Base-by-base conservation (phyloP, 176 grass and related monocot genomes). In the Bolboschoenus planiculmis region DNA sequence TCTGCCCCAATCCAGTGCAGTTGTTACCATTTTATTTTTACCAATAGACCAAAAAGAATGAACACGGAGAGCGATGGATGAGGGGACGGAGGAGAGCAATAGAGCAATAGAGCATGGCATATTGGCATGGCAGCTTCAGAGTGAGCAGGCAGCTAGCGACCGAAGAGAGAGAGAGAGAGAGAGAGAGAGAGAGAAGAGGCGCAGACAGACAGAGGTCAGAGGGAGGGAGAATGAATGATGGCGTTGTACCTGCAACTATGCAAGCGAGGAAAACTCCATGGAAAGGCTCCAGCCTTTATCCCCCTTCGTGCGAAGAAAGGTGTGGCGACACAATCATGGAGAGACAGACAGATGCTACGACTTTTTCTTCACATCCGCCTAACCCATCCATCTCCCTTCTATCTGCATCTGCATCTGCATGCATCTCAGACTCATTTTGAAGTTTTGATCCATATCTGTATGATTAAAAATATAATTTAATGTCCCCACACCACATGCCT, bases 161-260 rank as follows among this genome's bases (percentile, higher is more conserved):
- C 46, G 3, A 71, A 10, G n/a, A n/a, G n/a, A n/a, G n/a, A n/a
- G n/a, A n/a, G n/a, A n/a, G n/a, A n/a, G n/a, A n/a, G n/a, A n/a
- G n/a, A n/a, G n/a, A n/a, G n/a, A n/a, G n/a, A n/a, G n/a, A n/a
- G n/a, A 15, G 40, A 74, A 47, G 10, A 27, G 42, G 39, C 36
- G 26, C 24, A 11, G 46, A 50, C 44, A 53, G 50, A 53, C 43
- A 21, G 35, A 75, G 26, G n/a, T n/a, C n/a, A n/a, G n/a, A n/a
- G 42, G 2, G 43, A 46, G 7, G 26, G 23, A 33, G 72, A 68
- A 46, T 77, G 70, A 85, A 46, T 85, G 70, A 85, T 85, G 83
- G 66, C 48, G 68, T 57, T 75, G 55, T 78, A 85, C 83, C n/a
- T n/a, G n/a, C n/a, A n/a, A n/a, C n/a, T n/a, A 75, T 78, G 70